A percentile compares a stretch with the other conserved stretches of the same genome.
phyloP scores from a whole-genome alignment of 1,139 yeast species.

The Trichomonascaceae sp. region DNA sequence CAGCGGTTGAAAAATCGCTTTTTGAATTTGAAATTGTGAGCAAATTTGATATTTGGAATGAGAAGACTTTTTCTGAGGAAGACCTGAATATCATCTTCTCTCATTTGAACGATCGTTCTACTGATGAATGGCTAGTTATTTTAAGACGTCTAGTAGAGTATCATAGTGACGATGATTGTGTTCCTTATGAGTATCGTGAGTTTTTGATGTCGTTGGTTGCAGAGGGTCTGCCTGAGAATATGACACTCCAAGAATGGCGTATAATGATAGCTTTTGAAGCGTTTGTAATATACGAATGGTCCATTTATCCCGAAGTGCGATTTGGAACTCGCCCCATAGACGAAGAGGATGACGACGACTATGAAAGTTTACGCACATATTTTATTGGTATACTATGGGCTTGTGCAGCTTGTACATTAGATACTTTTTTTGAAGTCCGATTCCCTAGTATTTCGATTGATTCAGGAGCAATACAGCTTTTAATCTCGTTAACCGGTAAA shows the following conservation, averaged over 20 bases:
- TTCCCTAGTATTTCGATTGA: conserved; percentile 45
- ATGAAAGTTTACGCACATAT: conserved; percentile 55
- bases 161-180: conserved; percentile 46
- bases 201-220: conserved; percentile 26
- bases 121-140: conserved; percentile 22
- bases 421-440: conserved; percentile 54
- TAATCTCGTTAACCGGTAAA: conserved; percentile 53
- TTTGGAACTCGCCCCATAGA: conserved; percentile 39
- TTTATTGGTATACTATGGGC: conserved; percentile 51
- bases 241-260: conserved; percentile 12
- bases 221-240: conserved; percentile 15
- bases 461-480: conserved; percentile 49
- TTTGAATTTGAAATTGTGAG: neutral
- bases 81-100: neutral
- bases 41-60: neutral
- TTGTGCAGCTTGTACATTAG: conserved; percentile 49
- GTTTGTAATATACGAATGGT: conserved; percentile 44
- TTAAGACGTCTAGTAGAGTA: conserved; percentile 41
- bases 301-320: conserved; percentile 56
- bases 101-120: neutral
- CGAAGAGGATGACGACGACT: conserved; percentile 37
- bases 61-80: neutral
- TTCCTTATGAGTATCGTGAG: conserved; percentile 37
- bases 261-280: conserved; percentile 44
- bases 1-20: neutral